A percentile compares a stretch with the other conserved stretches of the same genome.
Conservation (phyloP, 106 monocot species). For the Acanthochlamys bracteata region DNA sequence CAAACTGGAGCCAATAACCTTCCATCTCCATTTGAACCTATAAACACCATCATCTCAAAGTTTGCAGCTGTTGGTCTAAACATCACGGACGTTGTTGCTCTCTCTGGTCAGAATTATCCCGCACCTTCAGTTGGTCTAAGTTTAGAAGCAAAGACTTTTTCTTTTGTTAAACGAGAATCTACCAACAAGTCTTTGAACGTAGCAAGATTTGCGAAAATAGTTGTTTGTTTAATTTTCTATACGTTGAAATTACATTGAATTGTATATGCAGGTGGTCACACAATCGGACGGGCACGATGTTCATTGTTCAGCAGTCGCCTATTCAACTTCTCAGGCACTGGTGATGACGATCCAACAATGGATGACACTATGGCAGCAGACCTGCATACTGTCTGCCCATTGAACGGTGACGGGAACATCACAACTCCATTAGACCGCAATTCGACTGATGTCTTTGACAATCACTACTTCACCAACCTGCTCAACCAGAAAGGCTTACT, state of each 20-base stretch:
- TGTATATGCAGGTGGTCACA: conserved; percentile 56
- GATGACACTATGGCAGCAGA: conserved; percentile 25
- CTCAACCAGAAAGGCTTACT: conserved; percentile 40
- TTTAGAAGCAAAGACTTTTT: too few relatives aligned
- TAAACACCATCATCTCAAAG: conserved; percentile 37
- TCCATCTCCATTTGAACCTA: conserved; percentile 31
- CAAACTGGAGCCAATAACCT: conserved; percentile 49
- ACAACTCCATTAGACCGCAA: conserved; percentile 43
- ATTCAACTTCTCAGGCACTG: conserved; percentile 42
- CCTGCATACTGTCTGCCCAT: conserved; percentile 30
- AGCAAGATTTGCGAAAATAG: too few relatives aligned
- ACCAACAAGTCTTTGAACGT: too few relatives aligned
- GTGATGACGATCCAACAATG: conserved; percentile 36
- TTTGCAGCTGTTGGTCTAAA: conserved; percentile 51
- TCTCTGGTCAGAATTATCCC: conserved; percentile 29
- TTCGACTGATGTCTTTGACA: conserved; percentile 57
- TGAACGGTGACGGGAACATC: conserved; percentile 41
- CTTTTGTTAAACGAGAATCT: too few relatives aligned
- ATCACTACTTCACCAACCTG: conserved; percentile 62
- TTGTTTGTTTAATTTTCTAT: too few relatives aligned
- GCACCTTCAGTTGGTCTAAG: too few relatives aligned
- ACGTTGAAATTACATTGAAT: not conserved
- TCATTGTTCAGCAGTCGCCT: conserved; percentile 43
- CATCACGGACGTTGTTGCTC: conserved; percentile 48
- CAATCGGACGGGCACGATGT: conserved; percentile 63